Evolutionary conservation across 305 asterid genomes (phyloP).

Genomic region (Fraxinus platypoda): DNA sequence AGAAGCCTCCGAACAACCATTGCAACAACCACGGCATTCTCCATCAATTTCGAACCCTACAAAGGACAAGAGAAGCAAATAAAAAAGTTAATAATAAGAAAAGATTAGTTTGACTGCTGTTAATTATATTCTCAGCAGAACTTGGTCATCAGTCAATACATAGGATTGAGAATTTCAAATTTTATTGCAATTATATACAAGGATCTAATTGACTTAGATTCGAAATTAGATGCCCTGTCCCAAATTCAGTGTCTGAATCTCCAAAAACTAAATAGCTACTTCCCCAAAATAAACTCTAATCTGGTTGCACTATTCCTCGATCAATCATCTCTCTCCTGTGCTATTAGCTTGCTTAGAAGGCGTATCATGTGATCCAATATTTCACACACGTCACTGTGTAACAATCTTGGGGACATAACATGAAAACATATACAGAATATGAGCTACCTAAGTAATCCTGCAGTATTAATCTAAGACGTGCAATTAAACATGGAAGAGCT

Average conservation of each 20-base stretch:
- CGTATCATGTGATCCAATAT: background rate
- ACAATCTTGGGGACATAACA: background rate
- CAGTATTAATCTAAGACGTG: constrained; percentile 4
- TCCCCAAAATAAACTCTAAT: background rate
- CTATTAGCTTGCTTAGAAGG: background rate
- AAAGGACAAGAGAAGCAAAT: constrained; percentile 24
- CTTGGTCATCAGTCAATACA: constrained; percentile 15
- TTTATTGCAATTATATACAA: constrained; percentile 13
- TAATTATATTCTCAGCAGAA: constrained; percentile 16
- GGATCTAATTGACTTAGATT: background rate
- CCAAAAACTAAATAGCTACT: background rate
- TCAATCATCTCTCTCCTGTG: background rate
- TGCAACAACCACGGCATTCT: constrained; percentile 65
- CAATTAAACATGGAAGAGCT: background rate
- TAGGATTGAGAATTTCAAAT: constrained; percentile 2
- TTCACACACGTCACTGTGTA: background rate
- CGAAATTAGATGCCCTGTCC: background rate
- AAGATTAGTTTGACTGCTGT: constrained; percentile 8
- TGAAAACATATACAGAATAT: background rate
- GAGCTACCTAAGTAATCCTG: background rate
- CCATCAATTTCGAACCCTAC: constrained; percentile 82
- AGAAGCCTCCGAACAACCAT: constrained; percentile 90
- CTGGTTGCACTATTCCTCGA: background rate
- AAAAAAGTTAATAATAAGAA: background rate
- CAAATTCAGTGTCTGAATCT: background rate